Evolutionary conservation across 2,329 filamentous ascomycete species (phyloP).

Genomic region (Talaromyces sp.): DNA sequence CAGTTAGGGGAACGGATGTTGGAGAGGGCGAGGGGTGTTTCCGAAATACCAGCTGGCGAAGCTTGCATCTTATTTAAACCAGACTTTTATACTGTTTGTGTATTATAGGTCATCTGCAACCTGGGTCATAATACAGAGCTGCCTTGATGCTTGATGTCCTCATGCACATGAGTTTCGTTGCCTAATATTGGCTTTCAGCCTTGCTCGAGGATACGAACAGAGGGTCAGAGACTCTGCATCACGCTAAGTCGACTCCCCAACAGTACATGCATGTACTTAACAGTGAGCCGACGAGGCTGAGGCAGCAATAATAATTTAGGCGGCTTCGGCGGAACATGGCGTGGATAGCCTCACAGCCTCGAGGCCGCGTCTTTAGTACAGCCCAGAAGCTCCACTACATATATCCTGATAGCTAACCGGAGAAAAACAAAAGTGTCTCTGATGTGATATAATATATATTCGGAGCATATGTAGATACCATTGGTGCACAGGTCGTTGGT

Average conservation of each 20-base stretch:
- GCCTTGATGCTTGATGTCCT: too few species aligned
- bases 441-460: too few species aligned
- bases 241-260: background rate
- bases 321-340: background rate
- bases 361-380: too few species aligned
- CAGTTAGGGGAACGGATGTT: background rate
- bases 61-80: background rate
- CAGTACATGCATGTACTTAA: too few species aligned
- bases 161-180: background rate
- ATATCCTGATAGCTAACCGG: too few species aligned
- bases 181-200: background rate
- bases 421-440: too few species aligned
- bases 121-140: background rate
- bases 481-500: too few species aligned
- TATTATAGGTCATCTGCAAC: background rate
- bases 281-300: too few species aligned
- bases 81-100: background rate
- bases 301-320: background rate
- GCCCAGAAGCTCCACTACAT: too few species aligned
- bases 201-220: background rate
- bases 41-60: background rate
- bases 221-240: background rate
- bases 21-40: background rate
- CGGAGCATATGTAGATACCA: too few species aligned
- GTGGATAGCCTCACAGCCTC: background rate